phyloP scores from a whole-genome alignment of 176 grass and related monocot species.

The Zizania latifolia region DNA sequence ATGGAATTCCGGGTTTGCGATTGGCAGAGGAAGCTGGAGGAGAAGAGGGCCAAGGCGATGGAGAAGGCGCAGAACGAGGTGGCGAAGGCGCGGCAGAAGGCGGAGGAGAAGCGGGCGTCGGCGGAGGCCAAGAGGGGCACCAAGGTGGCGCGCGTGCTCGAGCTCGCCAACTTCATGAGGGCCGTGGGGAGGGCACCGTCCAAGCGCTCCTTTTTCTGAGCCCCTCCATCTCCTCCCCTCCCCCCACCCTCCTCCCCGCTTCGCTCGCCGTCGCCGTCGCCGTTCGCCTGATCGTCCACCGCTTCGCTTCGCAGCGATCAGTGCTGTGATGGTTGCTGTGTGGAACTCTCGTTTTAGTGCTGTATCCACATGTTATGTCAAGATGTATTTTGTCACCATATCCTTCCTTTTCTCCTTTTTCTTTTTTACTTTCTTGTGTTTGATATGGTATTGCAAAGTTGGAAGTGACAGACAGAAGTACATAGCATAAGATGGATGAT shows the following conservation, averaged over 20 bases:
- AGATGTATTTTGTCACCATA: slow-evolving; percentile 11
- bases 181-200: slow-evolving; percentile 84
- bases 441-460: slow-evolving; percentile 38
- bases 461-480: slow-evolving; percentile 17
- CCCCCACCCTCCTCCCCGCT: background rate
- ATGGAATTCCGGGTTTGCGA: background rate
- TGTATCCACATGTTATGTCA: slow-evolving; percentile 52
- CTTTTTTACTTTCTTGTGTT: slow-evolving; percentile 11
- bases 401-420: too few species aligned
- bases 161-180: slow-evolving; percentile 86
- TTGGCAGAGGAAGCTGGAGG: slow-evolving; percentile 86
- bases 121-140: slow-evolving; percentile 92
- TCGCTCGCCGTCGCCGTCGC: background rate
- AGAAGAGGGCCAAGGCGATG: slow-evolving; percentile 84
- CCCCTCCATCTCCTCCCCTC: too few species aligned
- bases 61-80: slow-evolving; percentile 99
- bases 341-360: slow-evolving; percentile 65
- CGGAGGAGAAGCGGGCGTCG: slow-evolving; percentile 87
- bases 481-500: slow-evolving; percentile 26
- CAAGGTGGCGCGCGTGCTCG: slow-evolving; percentile 80
- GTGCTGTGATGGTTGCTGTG: too few species aligned
- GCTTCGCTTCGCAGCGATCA: slow-evolving; percentile 35
- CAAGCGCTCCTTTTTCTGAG: slow-evolving; percentile 86
- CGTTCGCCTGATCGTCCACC: slow-evolving; percentile 34
- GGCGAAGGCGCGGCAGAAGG: slow-evolving; percentile 67